Conservation (phyloP, 2,329 filamentous ascomycete species). For the Huntiella savannae region DNA sequence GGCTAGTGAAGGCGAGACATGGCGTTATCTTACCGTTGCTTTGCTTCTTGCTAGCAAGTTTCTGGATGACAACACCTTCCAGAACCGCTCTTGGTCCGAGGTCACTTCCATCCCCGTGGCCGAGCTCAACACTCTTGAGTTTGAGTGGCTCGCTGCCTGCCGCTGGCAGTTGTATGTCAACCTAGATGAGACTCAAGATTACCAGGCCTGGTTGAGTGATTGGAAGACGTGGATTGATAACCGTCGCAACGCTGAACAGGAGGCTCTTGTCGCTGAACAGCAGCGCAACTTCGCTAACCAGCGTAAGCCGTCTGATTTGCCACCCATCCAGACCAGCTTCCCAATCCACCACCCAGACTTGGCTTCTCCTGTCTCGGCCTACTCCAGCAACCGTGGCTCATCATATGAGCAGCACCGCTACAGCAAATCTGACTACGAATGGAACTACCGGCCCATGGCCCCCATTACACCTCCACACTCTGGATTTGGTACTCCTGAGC, state of each 20-base stretch:
- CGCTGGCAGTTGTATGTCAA: slow-evolving; percentile 76
- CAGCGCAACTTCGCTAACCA: slow-evolving; percentile 23
- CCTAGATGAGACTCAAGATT: slow-evolving; percentile 55
- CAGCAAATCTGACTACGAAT: slow-evolving; percentile 15
- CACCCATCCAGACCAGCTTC: slow-evolving; percentile 24
- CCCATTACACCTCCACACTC: slow-evolving; percentile 41
- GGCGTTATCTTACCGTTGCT: slow-evolving; percentile 70
- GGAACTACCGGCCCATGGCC: slow-evolving; percentile 16
- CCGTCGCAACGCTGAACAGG: slow-evolving; percentile 31
- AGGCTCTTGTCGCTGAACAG: slow-evolving; percentile 10
- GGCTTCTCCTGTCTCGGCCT: slow-evolving; percentile 16
- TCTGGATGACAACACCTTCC: slow-evolving; percentile 90
- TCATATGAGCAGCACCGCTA: slow-evolving; percentile 19
- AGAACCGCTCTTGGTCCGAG: slow-evolving; percentile 92
- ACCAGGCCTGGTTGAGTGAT: slow-evolving; percentile 41
- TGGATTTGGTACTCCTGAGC: slow-evolving; percentile 40
- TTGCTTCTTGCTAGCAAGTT: slow-evolving; percentile 87
- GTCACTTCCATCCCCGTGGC: slow-evolving; percentile 74
- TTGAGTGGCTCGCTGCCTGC: slow-evolving; percentile 71
- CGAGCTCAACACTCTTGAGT: slow-evolving; percentile 71
- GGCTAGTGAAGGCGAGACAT: slow-evolving; percentile 52
- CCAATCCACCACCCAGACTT: slow-evolving; percentile 12
- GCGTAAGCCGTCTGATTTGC: slow-evolving; percentile 30
- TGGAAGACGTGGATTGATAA: slow-evolving; percentile 37
- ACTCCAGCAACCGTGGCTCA: slow-evolving; percentile 16